Conservation (phyloP, 768 basidiomycete genomes). For the Lactarius trivialis region DNA sequence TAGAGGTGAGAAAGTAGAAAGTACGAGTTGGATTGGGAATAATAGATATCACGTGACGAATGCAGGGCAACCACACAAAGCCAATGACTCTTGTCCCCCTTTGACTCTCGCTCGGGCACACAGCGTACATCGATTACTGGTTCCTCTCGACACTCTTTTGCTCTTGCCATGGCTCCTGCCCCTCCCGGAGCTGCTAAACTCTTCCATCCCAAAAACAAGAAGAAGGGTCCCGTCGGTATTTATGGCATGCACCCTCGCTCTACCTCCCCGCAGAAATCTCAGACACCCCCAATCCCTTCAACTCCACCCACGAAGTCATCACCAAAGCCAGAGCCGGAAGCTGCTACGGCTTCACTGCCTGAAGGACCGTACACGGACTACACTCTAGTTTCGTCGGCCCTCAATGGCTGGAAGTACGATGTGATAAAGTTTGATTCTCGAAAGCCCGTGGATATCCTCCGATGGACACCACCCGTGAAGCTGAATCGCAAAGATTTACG, state of each 20-base stretch:
- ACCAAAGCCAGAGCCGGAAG: slow-evolving; percentile 15
- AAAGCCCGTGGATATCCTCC: slow-evolving; percentile 59
- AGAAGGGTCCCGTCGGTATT: slow-evolving; percentile 12
- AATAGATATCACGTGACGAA: slow-evolving; percentile 8
- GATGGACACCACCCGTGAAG: slow-evolving; percentile 72
- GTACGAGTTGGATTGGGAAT: background rate
- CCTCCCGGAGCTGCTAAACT: slow-evolving; percentile 18
- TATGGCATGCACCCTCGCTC: slow-evolving; percentile 17
- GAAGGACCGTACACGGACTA: slow-evolving; percentile 69
- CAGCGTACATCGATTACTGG: slow-evolving; percentile 5
- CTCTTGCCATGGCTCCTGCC: slow-evolving; percentile 15
- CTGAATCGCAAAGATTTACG: slow-evolving; percentile 81
- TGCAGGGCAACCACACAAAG: background rate
- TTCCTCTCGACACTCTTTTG: background rate
- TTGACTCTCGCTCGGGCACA: slow-evolving; percentile 3
- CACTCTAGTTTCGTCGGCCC: slow-evolving; percentile 68
- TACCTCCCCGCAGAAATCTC: slow-evolving; percentile 12
- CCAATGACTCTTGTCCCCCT: slow-evolving; percentile 1
- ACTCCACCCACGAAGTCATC: slow-evolving; percentile 14
- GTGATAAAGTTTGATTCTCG: slow-evolving; percentile 86
- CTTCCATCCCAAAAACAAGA: slow-evolving; percentile 23
- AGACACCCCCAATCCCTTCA: slow-evolving; percentile 13
- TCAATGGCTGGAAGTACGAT: slow-evolving; percentile 88
- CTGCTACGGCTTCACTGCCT: slow-evolving; percentile 36
- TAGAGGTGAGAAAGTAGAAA: background rate